Conservation (phyloP, 2,329 filamentous ascomycete genomes). For the Ramularia endophylla region DNA sequence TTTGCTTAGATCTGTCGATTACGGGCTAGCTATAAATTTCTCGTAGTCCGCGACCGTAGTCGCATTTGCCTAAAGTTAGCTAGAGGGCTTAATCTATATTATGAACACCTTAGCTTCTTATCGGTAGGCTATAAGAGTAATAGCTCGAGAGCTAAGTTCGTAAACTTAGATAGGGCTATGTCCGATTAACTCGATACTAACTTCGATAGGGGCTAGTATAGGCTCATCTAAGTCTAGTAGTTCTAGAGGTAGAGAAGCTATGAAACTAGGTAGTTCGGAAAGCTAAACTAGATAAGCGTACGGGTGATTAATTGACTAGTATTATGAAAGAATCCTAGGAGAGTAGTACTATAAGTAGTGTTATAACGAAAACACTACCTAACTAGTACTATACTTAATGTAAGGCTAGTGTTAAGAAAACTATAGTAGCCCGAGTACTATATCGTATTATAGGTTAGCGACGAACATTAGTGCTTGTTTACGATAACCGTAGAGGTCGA, state of each 20-base stretch:
- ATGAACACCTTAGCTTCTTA: background rate
- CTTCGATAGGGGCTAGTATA: too few relatives aligned
- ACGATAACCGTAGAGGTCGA: too few relatives aligned
- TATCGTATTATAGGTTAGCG: background rate
- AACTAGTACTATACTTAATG: too few relatives aligned
- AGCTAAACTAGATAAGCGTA: background rate
- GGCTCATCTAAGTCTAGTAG: too few relatives aligned
- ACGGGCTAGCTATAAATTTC: too few relatives aligned
- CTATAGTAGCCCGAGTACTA: background rate
- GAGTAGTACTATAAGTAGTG: too few relatives aligned
- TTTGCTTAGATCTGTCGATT: background rate
- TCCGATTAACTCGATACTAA: background rate
- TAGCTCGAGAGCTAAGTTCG: background rate
- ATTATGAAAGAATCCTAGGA: background rate
- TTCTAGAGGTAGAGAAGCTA: too few relatives aligned
- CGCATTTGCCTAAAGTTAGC: background rate
- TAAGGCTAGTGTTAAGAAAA: background rate
- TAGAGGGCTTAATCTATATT: background rate
- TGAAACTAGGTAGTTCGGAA: background rate
- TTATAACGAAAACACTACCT: too few relatives aligned
- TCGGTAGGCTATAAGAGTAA: background rate
- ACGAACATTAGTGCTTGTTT: too few relatives aligned
- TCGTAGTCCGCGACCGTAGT: background rate
- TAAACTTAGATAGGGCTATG: background rate
- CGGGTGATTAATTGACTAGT: background rate